Base-by-base conservation (phyloP, 805 yeast species). In the Yarrowia keelungensis region DNA sequence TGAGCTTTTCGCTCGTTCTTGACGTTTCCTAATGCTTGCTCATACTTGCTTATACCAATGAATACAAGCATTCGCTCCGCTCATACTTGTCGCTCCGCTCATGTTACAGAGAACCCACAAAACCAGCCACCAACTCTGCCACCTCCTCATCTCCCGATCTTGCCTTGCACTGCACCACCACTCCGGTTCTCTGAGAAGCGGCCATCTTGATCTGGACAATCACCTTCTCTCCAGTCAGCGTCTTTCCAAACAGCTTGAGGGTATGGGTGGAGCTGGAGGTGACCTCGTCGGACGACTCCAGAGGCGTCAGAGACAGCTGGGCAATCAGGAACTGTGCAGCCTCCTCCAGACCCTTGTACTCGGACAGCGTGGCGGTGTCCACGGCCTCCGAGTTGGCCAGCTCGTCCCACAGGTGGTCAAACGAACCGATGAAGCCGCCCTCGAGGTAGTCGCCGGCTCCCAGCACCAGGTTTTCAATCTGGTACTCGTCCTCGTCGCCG, bases 401-500 rank as follows among this genome's bases (percentile, higher is more conserved):
- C 78, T 87, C 91, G 74, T 91, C 97, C 82, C 89, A 92, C 46
- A 85, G 81, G 51, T 84, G 81, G 8, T 89, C 85, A 77, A 92
- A 92, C 79, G 88, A 86, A 51, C 95, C 91, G 71, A 89, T 85
- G 77, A 86, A 91, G 32, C 92, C 82, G 66, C 97, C 97, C 68
- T 81, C 79, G 69, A 92, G 83, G 79, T 87, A 94, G 77, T 92
- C 98, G 45, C 97, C 97, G 10, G 95, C 87, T 8, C 80, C 79
- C 69, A 94, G 77, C 69, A 85, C 87, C 74, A 92, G 82, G 69
- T 89, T 89, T 78, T 92, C 98, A 72, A 95, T 86, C 77, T 89
- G 95, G 79, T 94, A 95, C 79, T 93, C 97, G 78, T 95, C 98
- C 72, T 89, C 90, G 84, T 89, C 91, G 16, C 97, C 98, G 72